Evolutionary conservation across 2,329 filamentous ascomycete species (phyloP), one percentile per base, ranked within the genome.

Genomic region (Colletotrichum sojae): DNA sequence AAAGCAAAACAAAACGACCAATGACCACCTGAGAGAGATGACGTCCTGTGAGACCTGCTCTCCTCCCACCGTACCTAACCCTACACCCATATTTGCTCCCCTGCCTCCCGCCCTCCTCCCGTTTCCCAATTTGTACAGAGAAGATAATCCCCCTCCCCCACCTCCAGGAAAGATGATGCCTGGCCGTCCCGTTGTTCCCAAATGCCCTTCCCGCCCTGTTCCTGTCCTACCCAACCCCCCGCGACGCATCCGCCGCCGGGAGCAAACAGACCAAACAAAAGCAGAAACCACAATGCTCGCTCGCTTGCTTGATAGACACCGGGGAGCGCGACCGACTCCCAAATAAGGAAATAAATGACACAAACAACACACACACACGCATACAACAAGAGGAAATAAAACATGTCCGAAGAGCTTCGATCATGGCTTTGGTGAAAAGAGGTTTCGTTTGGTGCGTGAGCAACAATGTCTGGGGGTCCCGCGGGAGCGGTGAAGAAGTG

Each of bases 371-470:
- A 73, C 75, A 43, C 6, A 60, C 13, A 53, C 51, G 39, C 13
- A 59, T 25, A 45, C 43, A n/a, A 45, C 49, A 22, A 46, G 10
- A 46, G 18, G 6, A 53, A 12, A 74, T 60, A 53, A 54, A 64
- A 39, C 27, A 59, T 63, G 60, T 58, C 67, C 68, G 54, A 63
- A 70, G 73, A 74, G 73, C 69, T 73, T 71, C 57, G 67, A 67
- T 67, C 69, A 63, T 67, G 58, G 40, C 45, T 68, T 73, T 67
- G 70, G 73, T 73, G 71, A 72, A 68, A 73, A 71, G 70, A 74
- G 71, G 72, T 76, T 36, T 74, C 76, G 73, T 78, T 78, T 76
- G 75, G 78, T 84, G 84, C 83, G 83, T 85, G 84, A 85, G 83
- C 83, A 83, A 82, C 80, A 80, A 70, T 78, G 73, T 83, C 80